Evolutionary conservation across 306 rosid species (phyloP), one percentile per base, ranked within the genome.

Genomic region (Dicorynia guianensis): DNA sequence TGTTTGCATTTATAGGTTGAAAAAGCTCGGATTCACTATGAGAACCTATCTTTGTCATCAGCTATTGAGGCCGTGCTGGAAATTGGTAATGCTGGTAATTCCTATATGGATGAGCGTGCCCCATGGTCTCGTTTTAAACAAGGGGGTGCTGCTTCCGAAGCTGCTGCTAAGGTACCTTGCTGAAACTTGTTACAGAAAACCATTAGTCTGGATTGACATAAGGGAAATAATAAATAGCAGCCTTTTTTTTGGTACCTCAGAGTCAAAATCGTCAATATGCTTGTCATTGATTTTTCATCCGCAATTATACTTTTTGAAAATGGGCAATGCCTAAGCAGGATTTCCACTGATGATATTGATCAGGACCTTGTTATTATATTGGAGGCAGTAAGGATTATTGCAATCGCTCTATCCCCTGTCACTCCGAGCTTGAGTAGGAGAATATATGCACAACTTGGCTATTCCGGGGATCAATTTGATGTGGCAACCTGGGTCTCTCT

Each of bases 41-140:
- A 82, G 85, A 78, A 82, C 42, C 96, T 95, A 75, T 79, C 92
- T n/a, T 63, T 89, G 69, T 88, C 98, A 58, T 86, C 95, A 13
- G 98, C 98, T 69, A 92, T 97, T 80, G 98, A 92, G 84, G 89
- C 96, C 82, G 88, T 92, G 69, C 65, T 92, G 58, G 97, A 90
- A 85, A 92, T 95, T 33, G 94, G 95, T 20, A 89, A 90, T 89
- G 90, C 81, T 39, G 98, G 98, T 67, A 95, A 95, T 82, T 82
- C 74, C 49, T 92, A 90, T 80, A 89, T 95, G 92, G 91, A 94
- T 70, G 97, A 85, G 52, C 90, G 80, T 59, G 97, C 98, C 1
- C 97, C 98, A 6, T 92, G 98, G 98, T 92, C 91, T 77, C 96
- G 87, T 69, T 95, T 95, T 84, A 95, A 90, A 90, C 88, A 92